Percentiles rank a stretch among this genome's conserved stretches.
Conservation (phyloP, 495 filamentous ascomycete genomes). For the Neurospora sp. region DNA sequence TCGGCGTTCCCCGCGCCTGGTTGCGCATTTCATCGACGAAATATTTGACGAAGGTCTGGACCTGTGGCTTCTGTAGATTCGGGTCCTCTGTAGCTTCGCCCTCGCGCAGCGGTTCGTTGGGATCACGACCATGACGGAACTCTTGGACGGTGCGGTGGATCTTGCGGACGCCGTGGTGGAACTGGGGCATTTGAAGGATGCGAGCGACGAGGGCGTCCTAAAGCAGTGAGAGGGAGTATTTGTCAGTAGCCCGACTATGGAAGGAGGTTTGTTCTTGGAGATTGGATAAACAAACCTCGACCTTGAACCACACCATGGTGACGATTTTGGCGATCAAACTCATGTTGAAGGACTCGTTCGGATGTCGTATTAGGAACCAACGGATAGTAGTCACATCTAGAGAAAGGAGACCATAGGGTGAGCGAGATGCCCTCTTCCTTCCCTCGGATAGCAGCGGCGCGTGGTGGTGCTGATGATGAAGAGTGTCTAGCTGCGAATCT, state of each 20-base stretch:
- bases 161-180: slow-evolving; percentile 30
- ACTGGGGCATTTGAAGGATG: slow-evolving; percentile 25
- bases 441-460: background rate
- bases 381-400: background rate
- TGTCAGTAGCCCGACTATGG: background rate
- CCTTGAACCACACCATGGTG: background rate
- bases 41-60: slow-evolving; percentile 19
- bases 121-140: slow-evolving; percentile 28
- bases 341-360: background rate
- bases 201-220: background rate
- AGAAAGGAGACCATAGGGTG: background rate
- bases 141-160: slow-evolving; percentile 31
- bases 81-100: slow-evolving; percentile 27
- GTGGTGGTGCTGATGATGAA: background rate
- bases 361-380: background rate
- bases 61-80: background rate
- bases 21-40: slow-evolving; percentile 31
- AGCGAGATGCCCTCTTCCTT: background rate
- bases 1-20: slow-evolving; percentile 25
- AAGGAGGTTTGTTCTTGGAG: background rate
- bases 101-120: slow-evolving; percentile 28
- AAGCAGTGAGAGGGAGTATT: background rate
- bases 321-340: background rate
- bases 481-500: background rate
- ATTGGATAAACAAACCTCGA: background rate